Evolutionary conservation across 805 yeast species (phyloP).

Genomic region (Yarrowia keelungensis): DNA sequence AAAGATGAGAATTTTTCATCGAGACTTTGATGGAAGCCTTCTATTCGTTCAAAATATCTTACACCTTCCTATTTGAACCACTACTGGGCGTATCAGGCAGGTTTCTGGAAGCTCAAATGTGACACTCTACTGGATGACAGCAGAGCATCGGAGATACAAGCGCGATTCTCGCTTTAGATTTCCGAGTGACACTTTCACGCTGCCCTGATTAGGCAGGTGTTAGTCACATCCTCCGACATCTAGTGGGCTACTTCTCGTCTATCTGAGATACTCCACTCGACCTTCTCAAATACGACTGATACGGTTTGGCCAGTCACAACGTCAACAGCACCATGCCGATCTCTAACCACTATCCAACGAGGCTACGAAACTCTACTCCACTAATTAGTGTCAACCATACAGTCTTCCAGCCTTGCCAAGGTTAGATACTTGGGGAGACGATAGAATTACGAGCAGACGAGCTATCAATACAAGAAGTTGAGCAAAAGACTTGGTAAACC

Average conservation of each 20-base stretch:
- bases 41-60: background rate
- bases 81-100: background rate
- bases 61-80: background rate
- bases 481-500: no score
- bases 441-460: no score
- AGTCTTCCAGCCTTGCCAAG: background rate
- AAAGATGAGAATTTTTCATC: background rate
- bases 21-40: background rate
- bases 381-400: constrained; percentile 10
- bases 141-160: background rate
- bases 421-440: background rate
- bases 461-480: no score
- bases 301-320: constrained; percentile 21
- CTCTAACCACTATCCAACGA: constrained; percentile 9
- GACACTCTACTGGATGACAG: background rate
- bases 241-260: constrained; percentile 1
- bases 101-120: constrained; percentile 3
- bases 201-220: background rate
- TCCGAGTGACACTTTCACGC: constrained; percentile 2
- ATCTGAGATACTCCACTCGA: background rate
- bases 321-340: constrained; percentile 5
- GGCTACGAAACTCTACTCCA: constrained; percentile 12
- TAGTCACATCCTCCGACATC: background rate
- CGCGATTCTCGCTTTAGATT: background rate
- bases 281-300: constrained; percentile 13